These are phyloP conservation scores for Boletus tylopilopsis DNA, from an alignment of 768 basidiomycete species.

Conservation along the genomic window DNA sequence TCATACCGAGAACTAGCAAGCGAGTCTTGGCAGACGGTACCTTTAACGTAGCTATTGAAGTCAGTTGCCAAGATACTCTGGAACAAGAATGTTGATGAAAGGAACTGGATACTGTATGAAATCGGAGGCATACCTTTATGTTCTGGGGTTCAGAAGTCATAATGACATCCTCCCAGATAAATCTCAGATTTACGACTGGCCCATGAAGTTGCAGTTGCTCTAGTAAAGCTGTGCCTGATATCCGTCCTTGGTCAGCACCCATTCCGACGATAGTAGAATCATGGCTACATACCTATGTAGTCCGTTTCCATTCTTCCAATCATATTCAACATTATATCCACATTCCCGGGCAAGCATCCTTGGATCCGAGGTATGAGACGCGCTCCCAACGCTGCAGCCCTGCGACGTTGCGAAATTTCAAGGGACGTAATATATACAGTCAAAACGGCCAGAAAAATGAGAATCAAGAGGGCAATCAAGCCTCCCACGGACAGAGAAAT, in stretches of 20 bases:
- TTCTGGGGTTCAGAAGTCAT: slow-evolving; percentile 51
- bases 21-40: slow-evolving; percentile 14
- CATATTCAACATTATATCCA: slow-evolving; percentile 30
- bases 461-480: slow-evolving; percentile 3
- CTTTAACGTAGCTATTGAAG: slow-evolving; percentile 43
- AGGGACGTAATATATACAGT: neutral
- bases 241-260: neutral
- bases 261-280: neutral
- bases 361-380: slow-evolving; percentile 27
- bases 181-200: slow-evolving; percentile 38
- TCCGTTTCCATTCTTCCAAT: slow-evolving; percentile 22
- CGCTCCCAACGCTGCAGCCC: slow-evolving; percentile 25
- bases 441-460: slow-evolving; percentile 1
- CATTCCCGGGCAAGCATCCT: slow-evolving; percentile 34
- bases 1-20: neutral
- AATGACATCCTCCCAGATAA: slow-evolving; percentile 47
- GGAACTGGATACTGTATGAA: neutral
- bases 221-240: slow-evolving; percentile 21
- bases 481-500: slow-evolving; percentile 6
- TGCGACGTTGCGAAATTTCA: slow-evolving; percentile 10
- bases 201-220: slow-evolving; percentile 26
- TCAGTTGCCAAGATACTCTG: slow-evolving; percentile 42
- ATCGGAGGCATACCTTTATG: slow-evolving; percentile 29
- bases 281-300: slow-evolving; percentile 37
- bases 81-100: neutral